These are phyloP conservation scores for Xylaria acuta DNA, from an alignment of 495 filamentous ascomycete species.

Conservation along the genomic window DNA sequence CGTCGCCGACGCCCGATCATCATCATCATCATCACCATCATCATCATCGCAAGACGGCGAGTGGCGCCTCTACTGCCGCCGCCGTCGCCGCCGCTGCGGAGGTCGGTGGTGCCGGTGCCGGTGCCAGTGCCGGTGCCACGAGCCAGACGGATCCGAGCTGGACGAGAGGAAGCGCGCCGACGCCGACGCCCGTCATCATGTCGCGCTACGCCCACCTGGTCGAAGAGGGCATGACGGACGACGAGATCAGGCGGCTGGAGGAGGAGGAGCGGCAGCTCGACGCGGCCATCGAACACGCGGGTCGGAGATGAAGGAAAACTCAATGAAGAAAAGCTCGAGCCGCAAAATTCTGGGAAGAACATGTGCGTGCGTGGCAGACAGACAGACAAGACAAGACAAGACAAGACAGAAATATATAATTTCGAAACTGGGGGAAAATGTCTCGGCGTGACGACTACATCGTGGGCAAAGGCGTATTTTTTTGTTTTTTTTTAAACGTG, in stretches of 20 bases:
- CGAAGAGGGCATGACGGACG: conserved; percentile 59
- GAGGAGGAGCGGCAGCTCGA: conserved; percentile 58
- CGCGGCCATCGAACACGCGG: conserved; percentile 53
- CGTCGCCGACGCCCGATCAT: conserved; percentile 13
- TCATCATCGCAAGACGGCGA: conserved; percentile 21
- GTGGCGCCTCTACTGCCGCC: neutral
- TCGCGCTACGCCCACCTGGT: conserved; percentile 53
- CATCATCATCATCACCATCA: no score
- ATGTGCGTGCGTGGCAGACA: no score
- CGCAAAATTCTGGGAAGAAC: no score
- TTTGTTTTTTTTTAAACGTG: neutral
- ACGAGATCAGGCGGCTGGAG: conserved; percentile 53
- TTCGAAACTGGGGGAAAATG: no score
- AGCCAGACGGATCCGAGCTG: no score
- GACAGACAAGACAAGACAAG: no score
- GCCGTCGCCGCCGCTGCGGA: neutral
- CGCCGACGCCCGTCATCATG: conserved; percentile 25
- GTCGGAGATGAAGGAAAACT: conserved; percentile 32
- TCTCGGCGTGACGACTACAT: neutral
- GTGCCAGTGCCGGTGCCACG: neutral
- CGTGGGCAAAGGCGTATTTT: neutral
- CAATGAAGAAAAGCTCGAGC: no score
- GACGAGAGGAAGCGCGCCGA: conserved; percentile 20
- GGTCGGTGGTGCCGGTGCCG: no score
- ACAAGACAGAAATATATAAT: no score